Conservation (phyloP, 257 asterid genomes). For the Cruciata laevipes region DNA sequence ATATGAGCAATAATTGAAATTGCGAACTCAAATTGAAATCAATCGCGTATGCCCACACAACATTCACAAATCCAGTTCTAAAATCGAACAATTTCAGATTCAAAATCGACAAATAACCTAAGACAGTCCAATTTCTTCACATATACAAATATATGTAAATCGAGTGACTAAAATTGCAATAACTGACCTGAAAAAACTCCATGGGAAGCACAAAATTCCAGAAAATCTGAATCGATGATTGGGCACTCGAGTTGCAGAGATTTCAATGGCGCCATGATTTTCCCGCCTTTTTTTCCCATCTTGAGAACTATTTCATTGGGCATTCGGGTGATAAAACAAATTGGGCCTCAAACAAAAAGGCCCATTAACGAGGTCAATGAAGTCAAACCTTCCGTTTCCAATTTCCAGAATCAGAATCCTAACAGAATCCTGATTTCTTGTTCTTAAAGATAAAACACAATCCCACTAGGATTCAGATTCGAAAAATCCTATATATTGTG, state of each 20-base stretch:
- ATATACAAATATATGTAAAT: background rate
- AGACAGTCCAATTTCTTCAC: background rate
- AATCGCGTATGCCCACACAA: background rate
- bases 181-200: constrained; percentile 57
- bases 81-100: background rate
- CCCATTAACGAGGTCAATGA: background rate
- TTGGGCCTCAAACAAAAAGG: background rate
- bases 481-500: too few relatives aligned
- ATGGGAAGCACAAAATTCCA: constrained; percentile 57
- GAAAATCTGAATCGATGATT: constrained; percentile 51
- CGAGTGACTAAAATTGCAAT: background rate
- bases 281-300: background rate
- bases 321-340: background rate
- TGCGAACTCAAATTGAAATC: too few relatives aligned
- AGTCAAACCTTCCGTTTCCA: background rate
- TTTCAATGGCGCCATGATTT: constrained; percentile 52
- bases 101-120: background rate
- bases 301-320: background rate
- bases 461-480: too few relatives aligned
- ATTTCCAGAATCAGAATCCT: background rate
- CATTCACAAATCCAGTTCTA: background rate
- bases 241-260: constrained; percentile 52
- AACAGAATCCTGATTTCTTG: too few relatives aligned
- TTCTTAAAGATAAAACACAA: too few relatives aligned
- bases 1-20: too few relatives aligned